Evolutionary conservation across 2,329 filamentous ascomycete species (phyloP).

Genomic region (Talaromyces sp.): DNA sequence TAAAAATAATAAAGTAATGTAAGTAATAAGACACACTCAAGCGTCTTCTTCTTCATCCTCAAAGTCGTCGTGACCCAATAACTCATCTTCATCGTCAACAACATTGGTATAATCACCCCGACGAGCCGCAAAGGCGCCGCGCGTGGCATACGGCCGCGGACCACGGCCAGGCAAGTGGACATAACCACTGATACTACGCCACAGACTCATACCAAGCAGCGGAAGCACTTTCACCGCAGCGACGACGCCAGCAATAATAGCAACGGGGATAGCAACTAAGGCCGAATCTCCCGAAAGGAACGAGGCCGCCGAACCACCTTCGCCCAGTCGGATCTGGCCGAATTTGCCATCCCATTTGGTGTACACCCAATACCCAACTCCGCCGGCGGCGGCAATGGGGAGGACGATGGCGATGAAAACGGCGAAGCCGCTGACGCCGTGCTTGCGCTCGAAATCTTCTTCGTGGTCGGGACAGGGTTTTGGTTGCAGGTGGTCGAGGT

Average conservation of each 20-base stretch:
- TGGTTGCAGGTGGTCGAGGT: slow-evolving; percentile 63
- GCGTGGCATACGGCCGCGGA: slow-evolving; percentile 70
- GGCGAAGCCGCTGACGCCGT: slow-evolving; percentile 61
- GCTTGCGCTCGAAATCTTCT: slow-evolving; percentile 71
- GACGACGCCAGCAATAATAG: slow-evolving; percentile 69
- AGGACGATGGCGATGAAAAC: slow-evolving; percentile 82
- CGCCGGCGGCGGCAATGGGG: slow-evolving; percentile 65
- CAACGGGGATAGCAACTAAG: slow-evolving; percentile 76
- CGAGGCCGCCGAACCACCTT: slow-evolving; percentile 35
- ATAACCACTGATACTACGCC: slow-evolving; percentile 56
- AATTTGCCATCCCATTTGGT: slow-evolving; percentile 83
- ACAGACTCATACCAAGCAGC: slow-evolving; percentile 65
- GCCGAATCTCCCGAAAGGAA: slow-evolving; percentile 64
- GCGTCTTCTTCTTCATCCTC: slow-evolving; percentile 73
- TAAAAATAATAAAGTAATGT: background rate
- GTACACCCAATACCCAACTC: slow-evolving; percentile 78
- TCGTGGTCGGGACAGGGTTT: slow-evolving; percentile 72
- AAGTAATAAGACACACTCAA: background rate
- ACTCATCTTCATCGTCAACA: slow-evolving; percentile 69
- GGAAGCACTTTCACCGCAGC: slow-evolving; percentile 67
- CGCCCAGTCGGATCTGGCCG: slow-evolving; percentile 84
- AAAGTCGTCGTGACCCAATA: background rate
- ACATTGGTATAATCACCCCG: slow-evolving; percentile 83
- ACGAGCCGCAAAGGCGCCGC: slow-evolving; percentile 81
- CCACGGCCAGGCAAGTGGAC: slow-evolving; percentile 40